These are phyloP conservation scores for Nothophoma quercina DNA, from an alignment of 2,329 filamentous ascomycete genomes.

Conservation along the genomic window DNA sequence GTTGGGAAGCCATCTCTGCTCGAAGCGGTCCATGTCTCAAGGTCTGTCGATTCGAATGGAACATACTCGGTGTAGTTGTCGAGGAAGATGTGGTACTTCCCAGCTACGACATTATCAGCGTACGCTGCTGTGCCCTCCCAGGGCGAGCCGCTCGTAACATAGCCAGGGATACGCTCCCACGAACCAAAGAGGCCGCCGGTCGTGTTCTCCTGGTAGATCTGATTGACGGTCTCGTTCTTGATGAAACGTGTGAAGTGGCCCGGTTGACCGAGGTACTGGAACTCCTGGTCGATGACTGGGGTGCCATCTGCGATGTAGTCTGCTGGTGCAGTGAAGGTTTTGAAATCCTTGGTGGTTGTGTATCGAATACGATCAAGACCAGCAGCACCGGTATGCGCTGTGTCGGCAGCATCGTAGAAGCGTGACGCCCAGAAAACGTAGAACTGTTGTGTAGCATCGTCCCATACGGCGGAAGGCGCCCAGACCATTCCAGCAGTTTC, in stretches of 20 bases:
- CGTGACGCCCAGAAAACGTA: conserved; percentile 12
- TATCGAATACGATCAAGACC: conserved; percentile 16
- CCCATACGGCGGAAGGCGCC: conserved; percentile 20
- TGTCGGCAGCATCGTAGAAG: conserved; percentile 28
- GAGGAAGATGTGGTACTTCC: conserved; percentile 15
- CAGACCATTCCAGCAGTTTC: conserved; percentile 23
- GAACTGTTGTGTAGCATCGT: conserved; percentile 13
- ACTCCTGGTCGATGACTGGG: conserved; percentile 20
- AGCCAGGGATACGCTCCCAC: conserved; percentile 10
- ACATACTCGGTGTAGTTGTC: conserved; percentile 17
- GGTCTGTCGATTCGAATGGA: conserved; percentile 11
- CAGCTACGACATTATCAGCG: conserved; percentile 14
- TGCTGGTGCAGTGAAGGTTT: conserved; percentile 11
- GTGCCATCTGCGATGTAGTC: conserved; percentile 15
- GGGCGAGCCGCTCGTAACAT: not conserved
- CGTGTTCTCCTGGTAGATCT: conserved; percentile 20
- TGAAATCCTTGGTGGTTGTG: conserved; percentile 21
- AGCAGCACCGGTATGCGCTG: conserved; percentile 13
- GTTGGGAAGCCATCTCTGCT: conserved; percentile 10
- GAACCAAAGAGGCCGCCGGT: conserved; percentile 14
- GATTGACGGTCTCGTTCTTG: conserved; percentile 16
- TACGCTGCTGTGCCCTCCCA: conserved; percentile 23
- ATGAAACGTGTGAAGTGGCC: conserved; percentile 20
- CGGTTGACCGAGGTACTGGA: conserved; percentile 20
- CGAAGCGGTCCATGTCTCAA: conserved; percentile 8